These are phyloP conservation scores for Beauveria varroae DNA, from an alignment of 2,329 filamentous ascomycete genomes.

Conservation along the genomic window DNA sequence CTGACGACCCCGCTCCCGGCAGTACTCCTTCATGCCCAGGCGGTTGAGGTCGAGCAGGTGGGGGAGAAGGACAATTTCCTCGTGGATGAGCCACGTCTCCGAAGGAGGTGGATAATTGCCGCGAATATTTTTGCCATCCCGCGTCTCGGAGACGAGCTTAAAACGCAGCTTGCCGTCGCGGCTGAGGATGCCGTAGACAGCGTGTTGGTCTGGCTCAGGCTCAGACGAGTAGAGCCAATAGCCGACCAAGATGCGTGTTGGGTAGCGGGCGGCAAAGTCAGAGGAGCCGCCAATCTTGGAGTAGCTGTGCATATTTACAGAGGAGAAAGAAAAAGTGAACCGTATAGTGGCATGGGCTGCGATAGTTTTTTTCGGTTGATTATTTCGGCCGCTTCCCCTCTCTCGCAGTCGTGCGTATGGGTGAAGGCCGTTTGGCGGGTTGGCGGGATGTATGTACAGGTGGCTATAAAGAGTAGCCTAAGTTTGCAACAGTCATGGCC, in stretches of 20 bases:
- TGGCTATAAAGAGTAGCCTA: constrained; percentile 1
- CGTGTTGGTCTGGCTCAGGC: constrained; percentile 11
- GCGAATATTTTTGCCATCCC: constrained; percentile 2
- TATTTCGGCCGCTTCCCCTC: not conserved
- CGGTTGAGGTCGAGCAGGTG: constrained; percentile 9
- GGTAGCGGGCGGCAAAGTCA: constrained; percentile 10
- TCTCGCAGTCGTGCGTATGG: not conserved
- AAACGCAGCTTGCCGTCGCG: constrained; percentile 11
- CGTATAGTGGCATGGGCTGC: not conserved
- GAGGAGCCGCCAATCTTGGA: constrained; percentile 9
- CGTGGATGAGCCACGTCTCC: constrained; percentile 9
- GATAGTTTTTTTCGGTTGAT: not conserved
- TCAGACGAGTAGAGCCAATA: constrained; percentile 11
- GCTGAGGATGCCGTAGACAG: constrained; percentile 11
- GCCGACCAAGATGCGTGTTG: constrained; percentile 12
- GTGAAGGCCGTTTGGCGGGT: not conserved
- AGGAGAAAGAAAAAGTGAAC: not conserved
- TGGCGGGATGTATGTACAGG: not conserved
- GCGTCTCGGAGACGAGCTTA: constrained; percentile 10
- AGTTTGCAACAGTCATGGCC: constrained; percentile 1
- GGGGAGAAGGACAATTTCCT: constrained; percentile 3
- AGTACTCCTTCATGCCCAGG: constrained; percentile 12
- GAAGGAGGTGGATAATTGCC: constrained; percentile 2
- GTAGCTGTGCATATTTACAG: constrained; percentile 10
- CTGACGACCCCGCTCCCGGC: constrained; percentile 7